Conservation (phyloP, 495 filamentous ascomycete genomes). For the Ramalina intermedia region DNA sequence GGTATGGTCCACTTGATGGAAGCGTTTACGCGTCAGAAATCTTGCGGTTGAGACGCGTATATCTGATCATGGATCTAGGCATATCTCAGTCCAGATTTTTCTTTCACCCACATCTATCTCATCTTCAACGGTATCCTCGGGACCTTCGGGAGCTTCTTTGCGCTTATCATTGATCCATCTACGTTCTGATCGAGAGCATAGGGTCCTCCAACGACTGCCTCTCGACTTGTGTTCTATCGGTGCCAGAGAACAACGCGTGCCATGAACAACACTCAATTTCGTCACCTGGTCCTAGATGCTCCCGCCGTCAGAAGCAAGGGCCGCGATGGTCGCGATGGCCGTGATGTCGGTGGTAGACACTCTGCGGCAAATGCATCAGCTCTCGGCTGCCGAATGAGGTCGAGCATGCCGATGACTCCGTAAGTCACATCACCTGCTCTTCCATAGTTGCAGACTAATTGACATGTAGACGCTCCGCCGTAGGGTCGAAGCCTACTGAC, state of each 20-base stretch:
- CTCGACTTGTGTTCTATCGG: no score
- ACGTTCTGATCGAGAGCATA: no score
- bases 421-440: conserved; percentile 23
- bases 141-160: no score
- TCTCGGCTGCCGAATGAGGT: conserved; percentile 45
- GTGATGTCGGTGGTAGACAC: neutral
- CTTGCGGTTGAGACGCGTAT: no score
- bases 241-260: neutral
- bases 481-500: conserved; percentile 39
- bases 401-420: conserved; percentile 81
- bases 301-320: conserved; percentile 18
- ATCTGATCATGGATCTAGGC: no score
- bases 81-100: no score
- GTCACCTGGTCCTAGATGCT: conserved; percentile 57
- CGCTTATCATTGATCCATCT: no score
- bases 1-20: no score
- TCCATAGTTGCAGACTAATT: conserved; percentile 10
- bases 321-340: conserved; percentile 1
- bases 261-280: conserved; percentile 98
- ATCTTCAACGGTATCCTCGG: no score
- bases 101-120: no score
- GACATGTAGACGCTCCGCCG: conserved; percentile 49
- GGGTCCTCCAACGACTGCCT: no score
- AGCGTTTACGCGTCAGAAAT: no score
- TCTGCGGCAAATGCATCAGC: conserved; percentile 18